These are phyloP conservation scores for Scutellaria galericulata DNA, from an alignment of 257 asterid genomes.

Conservation along the genomic window DNA sequence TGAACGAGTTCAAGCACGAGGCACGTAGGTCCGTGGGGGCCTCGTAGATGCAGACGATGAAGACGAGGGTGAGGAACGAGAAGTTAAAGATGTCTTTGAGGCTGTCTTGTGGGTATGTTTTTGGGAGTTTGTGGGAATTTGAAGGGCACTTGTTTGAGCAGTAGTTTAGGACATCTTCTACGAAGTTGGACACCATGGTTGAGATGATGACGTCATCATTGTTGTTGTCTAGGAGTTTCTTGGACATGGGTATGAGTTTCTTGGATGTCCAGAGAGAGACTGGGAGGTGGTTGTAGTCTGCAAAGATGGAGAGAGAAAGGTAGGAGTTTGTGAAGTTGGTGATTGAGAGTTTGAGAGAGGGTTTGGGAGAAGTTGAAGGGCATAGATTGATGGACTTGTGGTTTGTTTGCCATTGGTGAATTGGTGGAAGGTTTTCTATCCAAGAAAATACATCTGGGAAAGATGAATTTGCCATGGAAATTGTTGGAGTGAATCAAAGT, in stretches of 20 bases:
- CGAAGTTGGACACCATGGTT: conserved; percentile 47
- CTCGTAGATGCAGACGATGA: conserved; percentile 77
- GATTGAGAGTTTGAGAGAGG: conserved; percentile 68
- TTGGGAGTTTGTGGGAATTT: conserved; percentile 41
- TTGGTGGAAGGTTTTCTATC: conserved; percentile 64
- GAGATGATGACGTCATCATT: conserved; percentile 15
- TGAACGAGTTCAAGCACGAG: conserved; percentile 51
- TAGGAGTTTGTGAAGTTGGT: conserved; percentile 42
- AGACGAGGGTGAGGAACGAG: conserved; percentile 61
- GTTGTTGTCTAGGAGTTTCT: neutral
- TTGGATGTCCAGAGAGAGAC: conserved; percentile 80
- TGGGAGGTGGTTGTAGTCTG: conserved; percentile 61
- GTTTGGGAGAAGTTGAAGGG: conserved; percentile 54
- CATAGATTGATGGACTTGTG: conserved; percentile 55
- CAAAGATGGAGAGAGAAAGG: conserved; percentile 54
- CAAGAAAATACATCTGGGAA: conserved; percentile 69
- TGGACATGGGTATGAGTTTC: conserved; percentile 33
- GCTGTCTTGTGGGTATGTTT: conserved; percentile 15
- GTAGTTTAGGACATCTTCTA: conserved; percentile 55
- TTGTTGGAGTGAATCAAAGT: too few species aligned
- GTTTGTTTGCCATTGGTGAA: conserved; percentile 47
- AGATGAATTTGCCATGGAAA: conserved; percentile 44
- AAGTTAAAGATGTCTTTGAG: conserved; percentile 61
- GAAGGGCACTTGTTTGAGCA: conserved; percentile 44
- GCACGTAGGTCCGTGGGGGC: conserved; percentile 67